A percentile compares a stretch with the other conserved stretches of the same genome.
Conservation (phyloP, 805 yeast genomes). For the Maudiozyma bulderi region DNA sequence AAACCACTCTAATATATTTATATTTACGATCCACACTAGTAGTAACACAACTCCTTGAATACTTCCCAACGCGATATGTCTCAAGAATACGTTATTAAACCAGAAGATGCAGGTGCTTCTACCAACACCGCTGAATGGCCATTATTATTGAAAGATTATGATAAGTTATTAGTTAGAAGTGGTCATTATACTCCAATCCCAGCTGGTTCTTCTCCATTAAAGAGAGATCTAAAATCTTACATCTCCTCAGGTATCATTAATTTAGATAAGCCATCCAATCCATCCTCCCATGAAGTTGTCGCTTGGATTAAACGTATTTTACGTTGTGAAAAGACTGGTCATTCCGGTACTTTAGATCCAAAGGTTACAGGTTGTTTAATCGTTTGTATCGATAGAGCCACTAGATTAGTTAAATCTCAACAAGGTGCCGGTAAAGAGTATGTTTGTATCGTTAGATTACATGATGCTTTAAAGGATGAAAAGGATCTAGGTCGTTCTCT, state of each 20-base stretch:
- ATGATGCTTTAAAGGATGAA: conserved; percentile 84
- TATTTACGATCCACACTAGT: too few relatives aligned
- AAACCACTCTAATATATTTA: too few relatives aligned
- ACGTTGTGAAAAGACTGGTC: conserved; percentile 96
- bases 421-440: conserved; percentile 99
- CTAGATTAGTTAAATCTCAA: conserved; percentile 94
- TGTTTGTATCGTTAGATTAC: conserved; percentile 93
- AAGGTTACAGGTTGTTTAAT: conserved; percentile 97
- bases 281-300: conserved; percentile 97
- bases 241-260: conserved; percentile 93
- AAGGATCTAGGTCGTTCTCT: conserved; percentile 79
- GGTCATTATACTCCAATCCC: conserved; percentile 98
- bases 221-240: conserved; percentile 85
- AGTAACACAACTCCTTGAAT: too few relatives aligned
- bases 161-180: conserved; percentile 85
- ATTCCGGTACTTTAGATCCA: conserved; percentile 97
- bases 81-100: conserved; percentile 74
- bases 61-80: conserved; percentile 34
- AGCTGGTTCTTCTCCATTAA: conserved; percentile 86
- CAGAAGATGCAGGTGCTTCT: conserved; percentile 68
- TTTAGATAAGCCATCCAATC: conserved; percentile 95
- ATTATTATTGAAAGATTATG: conserved; percentile 82
- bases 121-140: conserved; percentile 95
- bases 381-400: conserved; percentile 96
- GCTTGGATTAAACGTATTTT: conserved; percentile 97